Percentiles rank a stretch among this genome's conserved stretches.
These are phyloP conservation scores for Atkinsonella hypoxylon DNA, from an alignment of 2,329 filamentous ascomycete genomes.

Conservation along the genomic window DNA sequence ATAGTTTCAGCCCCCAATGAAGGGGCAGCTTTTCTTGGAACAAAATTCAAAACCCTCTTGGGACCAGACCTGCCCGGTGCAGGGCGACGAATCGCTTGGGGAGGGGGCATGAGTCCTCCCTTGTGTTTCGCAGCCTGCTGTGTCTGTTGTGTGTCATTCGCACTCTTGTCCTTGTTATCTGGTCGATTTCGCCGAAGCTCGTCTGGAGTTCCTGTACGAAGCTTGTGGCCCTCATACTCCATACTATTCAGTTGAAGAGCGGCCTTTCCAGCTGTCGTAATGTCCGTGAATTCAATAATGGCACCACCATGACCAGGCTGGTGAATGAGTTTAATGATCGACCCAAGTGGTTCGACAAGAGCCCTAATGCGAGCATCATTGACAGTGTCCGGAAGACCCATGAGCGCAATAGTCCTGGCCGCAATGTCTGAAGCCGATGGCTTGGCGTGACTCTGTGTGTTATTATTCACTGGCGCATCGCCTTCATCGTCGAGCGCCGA, in stretches of 20 bases:
- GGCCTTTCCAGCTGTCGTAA: conserved; percentile 60
- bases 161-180: conserved; percentile 22
- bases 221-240: conserved; percentile 40
- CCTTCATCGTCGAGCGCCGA: conserved; percentile 23
- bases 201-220: conserved; percentile 41
- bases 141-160: conserved; percentile 6
- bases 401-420: conserved; percentile 65
- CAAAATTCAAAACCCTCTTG: conserved; percentile 34
- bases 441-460: conserved; percentile 9
- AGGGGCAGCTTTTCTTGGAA: conserved; percentile 13
- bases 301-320: conserved; percentile 76
- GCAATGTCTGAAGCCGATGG: conserved; percentile 38
- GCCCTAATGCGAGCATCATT: conserved; percentile 73
- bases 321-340: conserved; percentile 63
- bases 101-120: conserved; percentile 30
- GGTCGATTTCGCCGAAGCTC: conserved; percentile 42
- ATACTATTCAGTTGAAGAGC: conserved; percentile 45
- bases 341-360: conserved; percentile 58
- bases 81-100: conserved; percentile 29
- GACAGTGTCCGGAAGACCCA: conserved; percentile 84
- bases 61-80: conserved; percentile 26
- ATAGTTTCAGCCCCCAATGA: conserved; percentile 9
- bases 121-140: conserved; percentile 9
- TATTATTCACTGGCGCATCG: conserved; percentile 27
- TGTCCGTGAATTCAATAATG: conserved; percentile 67